These are phyloP conservation scores for Zoysia matrella DNA, from an alignment of 202 grass and related monocot genomes.

Conservation along the genomic window DNA sequence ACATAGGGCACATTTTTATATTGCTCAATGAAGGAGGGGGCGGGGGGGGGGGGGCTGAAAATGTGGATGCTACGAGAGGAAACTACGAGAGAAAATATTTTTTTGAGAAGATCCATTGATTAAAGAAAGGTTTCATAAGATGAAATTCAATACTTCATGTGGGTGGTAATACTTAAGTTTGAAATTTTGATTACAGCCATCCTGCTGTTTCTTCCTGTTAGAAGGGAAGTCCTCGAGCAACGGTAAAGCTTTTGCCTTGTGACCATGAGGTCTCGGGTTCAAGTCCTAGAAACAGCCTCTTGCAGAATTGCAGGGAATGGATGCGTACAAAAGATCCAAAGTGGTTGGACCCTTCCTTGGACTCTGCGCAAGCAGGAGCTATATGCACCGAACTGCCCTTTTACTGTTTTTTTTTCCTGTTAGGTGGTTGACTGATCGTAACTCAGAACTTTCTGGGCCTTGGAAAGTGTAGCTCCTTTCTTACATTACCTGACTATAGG, in stretches of 20 bases:
- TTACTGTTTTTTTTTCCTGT: slow-evolving; percentile 23
- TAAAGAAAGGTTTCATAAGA: no score
- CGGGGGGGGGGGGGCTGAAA: not conserved
- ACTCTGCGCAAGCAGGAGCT: no score
- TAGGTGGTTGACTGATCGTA: slow-evolving; percentile 11
- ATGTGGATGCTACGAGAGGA: not conserved
- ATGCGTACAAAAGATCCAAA: no score
- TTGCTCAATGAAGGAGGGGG: not conserved
- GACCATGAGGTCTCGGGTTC: no score
- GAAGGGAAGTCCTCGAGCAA: no score
- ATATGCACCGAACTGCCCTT: no score
- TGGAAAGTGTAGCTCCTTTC: slow-evolving; percentile 5
- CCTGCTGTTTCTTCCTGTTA: not conserved
- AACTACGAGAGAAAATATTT: not conserved
- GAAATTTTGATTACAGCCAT: not conserved
- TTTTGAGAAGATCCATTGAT: not conserved
- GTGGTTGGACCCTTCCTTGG: no score
- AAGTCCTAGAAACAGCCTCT: no score
- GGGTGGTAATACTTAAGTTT: not conserved
- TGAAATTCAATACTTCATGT: not conserved
- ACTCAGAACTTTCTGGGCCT: slow-evolving; percentile 22
- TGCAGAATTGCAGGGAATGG: no score
- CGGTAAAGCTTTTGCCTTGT: no score
- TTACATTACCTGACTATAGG: slow-evolving; percentile 10
- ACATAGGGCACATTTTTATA: not conserved